Evolutionary conservation across 2,329 filamentous ascomycete species (phyloP).

Genomic region (Plenodomus tracheiphilus): DNA sequence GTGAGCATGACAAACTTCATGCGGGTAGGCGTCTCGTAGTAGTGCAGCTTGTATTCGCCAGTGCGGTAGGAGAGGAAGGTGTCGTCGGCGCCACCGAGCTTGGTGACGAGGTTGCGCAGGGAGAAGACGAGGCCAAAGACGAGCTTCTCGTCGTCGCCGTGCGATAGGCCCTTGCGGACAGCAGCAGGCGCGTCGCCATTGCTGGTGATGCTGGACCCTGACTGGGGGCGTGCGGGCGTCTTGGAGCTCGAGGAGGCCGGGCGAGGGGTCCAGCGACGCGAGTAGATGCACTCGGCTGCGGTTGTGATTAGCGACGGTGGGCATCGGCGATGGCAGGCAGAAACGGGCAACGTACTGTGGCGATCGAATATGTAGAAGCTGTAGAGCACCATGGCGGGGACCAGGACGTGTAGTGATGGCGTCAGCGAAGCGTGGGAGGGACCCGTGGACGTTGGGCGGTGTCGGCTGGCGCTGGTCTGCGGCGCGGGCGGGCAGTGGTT

Average conservation of each 20-base stretch:
- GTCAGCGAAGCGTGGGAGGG: background rate
- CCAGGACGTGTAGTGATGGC: background rate
- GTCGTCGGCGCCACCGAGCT: conserved; percentile 91
- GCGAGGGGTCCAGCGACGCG: conserved; percentile 66
- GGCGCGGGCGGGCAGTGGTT: no score
- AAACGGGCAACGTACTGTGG: conserved; percentile 69
- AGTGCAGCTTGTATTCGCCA: conserved; percentile 95
- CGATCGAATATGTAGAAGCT: conserved; percentile 99
- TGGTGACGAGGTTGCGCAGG: conserved; percentile 92
- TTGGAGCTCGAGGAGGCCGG: background rate
- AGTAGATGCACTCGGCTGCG: conserved; percentile 95
- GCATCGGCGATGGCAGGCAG: background rate
- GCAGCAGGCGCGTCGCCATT: conserved; percentile 44
- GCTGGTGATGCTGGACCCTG: conserved; percentile 51
- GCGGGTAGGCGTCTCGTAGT: conserved; percentile 96
- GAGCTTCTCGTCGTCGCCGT: conserved; percentile 88
- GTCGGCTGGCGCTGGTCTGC: no score
- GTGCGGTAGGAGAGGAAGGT: conserved; percentile 92
- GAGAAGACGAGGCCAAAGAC: conserved; percentile 98
- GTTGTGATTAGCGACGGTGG: conserved; percentile 13
- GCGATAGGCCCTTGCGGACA: conserved; percentile 52
- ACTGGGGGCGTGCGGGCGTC: conserved; percentile 34
- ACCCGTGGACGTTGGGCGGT: no score
- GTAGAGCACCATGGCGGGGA: conserved; percentile 78
- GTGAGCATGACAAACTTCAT: conserved; percentile 97